These are phyloP conservation scores for Elsinoe necatrix DNA, from an alignment of 2,329 filamentous ascomycete genomes.

Conservation along the genomic window DNA sequence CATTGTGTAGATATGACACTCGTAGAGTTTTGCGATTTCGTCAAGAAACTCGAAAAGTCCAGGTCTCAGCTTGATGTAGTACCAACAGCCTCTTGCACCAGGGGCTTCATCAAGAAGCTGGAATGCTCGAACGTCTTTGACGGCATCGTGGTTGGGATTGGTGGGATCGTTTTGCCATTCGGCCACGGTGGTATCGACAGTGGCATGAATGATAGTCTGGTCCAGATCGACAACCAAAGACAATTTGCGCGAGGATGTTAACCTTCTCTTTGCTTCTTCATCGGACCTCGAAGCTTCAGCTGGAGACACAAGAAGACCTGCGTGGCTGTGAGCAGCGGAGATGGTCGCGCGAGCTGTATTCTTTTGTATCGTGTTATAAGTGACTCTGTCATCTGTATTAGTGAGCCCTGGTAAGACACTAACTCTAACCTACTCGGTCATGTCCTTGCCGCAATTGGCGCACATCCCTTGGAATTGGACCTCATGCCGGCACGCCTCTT, in stretches of 20 bases:
- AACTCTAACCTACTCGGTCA: conserved; percentile 59
- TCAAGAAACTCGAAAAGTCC: conserved; percentile 74
- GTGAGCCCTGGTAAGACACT: neutral
- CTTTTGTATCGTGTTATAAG: conserved; percentile 70
- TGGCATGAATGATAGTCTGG: conserved; percentile 97
- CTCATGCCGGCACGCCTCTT: conserved; percentile 86
- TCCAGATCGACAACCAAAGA: conserved; percentile 94
- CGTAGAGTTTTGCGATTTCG: conserved; percentile 70
- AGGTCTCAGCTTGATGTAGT: conserved; percentile 96
- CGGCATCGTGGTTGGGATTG: conserved; percentile 84
- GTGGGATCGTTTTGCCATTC: conserved; percentile 87
- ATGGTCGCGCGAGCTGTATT: conserved; percentile 84
- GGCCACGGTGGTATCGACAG: conserved; percentile 88
- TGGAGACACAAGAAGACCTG: conserved; percentile 73
- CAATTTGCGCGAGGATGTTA: conserved; percentile 73
- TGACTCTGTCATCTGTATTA: conserved; percentile 39
- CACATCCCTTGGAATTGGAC: conserved; percentile 88
- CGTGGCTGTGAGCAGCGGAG: conserved; percentile 91
- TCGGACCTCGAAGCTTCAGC: conserved; percentile 74
- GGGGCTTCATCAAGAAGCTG: conserved; percentile 81
- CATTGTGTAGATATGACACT: conserved; percentile 99
- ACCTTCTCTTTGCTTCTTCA: conserved; percentile 73
- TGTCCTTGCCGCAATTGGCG: conserved; percentile 87
- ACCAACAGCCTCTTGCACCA: conserved; percentile 71
- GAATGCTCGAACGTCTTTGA: conserved; percentile 82